Conservation (phyloP, 139 green algal species). For the Chlorella vulgaris region DNA sequence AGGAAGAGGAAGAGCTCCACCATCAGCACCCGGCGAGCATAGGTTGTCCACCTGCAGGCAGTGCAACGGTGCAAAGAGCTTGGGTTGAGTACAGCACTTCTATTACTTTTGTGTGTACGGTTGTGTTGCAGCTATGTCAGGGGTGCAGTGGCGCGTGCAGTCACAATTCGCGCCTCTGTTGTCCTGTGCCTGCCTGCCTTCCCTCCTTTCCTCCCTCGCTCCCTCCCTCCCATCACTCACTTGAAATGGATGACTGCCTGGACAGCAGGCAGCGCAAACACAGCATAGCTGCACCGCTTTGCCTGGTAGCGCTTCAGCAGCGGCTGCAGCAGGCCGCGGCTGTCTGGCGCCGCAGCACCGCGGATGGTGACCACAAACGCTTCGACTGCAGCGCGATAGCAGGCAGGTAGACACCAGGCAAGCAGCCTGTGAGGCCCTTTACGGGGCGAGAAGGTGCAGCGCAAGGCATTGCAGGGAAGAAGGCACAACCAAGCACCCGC, state of each 20-base stretch:
- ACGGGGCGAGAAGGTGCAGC: too few relatives aligned
- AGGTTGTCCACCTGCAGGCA: constrained; percentile 37
- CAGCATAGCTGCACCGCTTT: constrained; percentile 24
- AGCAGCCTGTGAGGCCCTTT: too few relatives aligned
- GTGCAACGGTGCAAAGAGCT: too few relatives aligned
- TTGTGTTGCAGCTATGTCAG: neutral
- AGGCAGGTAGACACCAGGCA: neutral
- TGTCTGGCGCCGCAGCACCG: constrained; percentile 51
- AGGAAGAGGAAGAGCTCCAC: constrained; percentile 48
- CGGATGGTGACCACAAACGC: constrained; percentile 68
- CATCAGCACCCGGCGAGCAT: constrained; percentile 34
- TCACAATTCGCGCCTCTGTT: neutral
- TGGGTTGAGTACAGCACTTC: neutral
- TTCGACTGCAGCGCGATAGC: constrained; percentile 47
- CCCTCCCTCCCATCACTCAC: too few relatives aligned
- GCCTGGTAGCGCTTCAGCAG: constrained; percentile 55
- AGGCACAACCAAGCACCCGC: neutral
- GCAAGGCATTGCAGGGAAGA: too few relatives aligned
- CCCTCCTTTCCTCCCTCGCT: too few relatives aligned
- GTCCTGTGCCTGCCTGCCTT: too few relatives aligned
- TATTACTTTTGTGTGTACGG: neutral
- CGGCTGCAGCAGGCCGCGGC: constrained; percentile 56
- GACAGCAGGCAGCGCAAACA: constrained; percentile 39
- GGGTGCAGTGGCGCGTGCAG: neutral
- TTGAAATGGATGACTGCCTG: constrained; percentile 40